Conservation (phyloP, 768 basidiomycete species). For the Panus rudis region DNA sequence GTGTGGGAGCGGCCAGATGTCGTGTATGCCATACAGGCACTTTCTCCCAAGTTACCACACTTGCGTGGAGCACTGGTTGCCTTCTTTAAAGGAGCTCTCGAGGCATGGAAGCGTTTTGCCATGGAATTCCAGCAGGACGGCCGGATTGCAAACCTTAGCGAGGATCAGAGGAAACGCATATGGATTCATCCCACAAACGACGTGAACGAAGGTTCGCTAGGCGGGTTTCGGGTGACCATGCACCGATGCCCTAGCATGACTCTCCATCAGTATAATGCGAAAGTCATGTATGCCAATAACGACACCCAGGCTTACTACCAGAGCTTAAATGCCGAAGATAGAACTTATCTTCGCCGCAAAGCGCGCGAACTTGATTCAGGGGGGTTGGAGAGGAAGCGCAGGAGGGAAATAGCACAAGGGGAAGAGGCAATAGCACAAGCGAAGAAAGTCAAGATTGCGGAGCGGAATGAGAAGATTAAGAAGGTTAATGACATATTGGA, state of each 20-base stretch:
- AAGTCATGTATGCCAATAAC: conserved; percentile 1
- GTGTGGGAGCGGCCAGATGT: conserved; percentile 8
- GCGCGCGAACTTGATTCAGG: background rate
- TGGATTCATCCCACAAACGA: conserved; percentile 23
- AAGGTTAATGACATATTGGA: too few relatives aligned
- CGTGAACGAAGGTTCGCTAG: conserved; percentile 22
- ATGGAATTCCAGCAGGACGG: conserved; percentile 21
- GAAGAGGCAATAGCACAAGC: background rate
- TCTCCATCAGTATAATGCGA: conserved; percentile 8
- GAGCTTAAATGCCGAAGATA: background rate
- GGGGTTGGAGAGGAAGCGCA: background rate
- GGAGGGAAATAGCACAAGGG: too few relatives aligned
- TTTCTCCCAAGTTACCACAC: conserved; percentile 10
- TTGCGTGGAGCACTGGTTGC: conserved; percentile 7
- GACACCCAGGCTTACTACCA: background rate
- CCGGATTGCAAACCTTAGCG: conserved; percentile 9
- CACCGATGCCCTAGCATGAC: conserved; percentile 3
- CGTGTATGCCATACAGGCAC: conserved; percentile 8
- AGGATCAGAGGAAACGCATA: background rate
- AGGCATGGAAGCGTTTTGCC: conserved; percentile 19
- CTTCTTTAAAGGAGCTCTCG: conserved; percentile 16
- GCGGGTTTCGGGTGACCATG: conserved; percentile 1
- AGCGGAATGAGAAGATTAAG: background rate
- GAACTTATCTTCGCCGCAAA: background rate
- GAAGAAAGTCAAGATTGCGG: background rate